A percentile compares a stretch with the other conserved stretches of the same genome.
Conservation (phyloP, 2,329 filamentous ascomycete species). For the Fusarium euwallaceae region DNA sequence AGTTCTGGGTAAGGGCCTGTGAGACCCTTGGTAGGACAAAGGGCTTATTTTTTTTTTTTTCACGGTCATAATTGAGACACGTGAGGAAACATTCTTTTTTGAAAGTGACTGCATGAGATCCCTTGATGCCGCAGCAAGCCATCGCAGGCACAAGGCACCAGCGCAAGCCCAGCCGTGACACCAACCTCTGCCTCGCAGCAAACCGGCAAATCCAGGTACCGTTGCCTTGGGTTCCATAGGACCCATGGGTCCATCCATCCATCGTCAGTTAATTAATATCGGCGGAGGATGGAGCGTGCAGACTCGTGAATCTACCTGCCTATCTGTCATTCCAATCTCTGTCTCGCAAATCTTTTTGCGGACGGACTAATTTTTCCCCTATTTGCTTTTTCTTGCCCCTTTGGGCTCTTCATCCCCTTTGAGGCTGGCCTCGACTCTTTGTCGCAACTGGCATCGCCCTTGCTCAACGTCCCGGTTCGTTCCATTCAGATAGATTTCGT, state of each 20-base stretch:
- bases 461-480: slow-evolving; percentile 15
- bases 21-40: slow-evolving; percentile 3
- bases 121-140: slow-evolving; percentile 25
- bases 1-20: neutral
- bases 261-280: neutral
- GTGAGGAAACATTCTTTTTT: slow-evolving; percentile 1
- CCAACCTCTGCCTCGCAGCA: slow-evolving; percentile 19
- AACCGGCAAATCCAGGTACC: slow-evolving; percentile 26
- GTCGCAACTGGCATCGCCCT: slow-evolving; percentile 40
- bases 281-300: slow-evolving; percentile 13
- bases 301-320: slow-evolving; percentile 16
- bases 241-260: neutral
- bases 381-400: slow-evolving; percentile 21
- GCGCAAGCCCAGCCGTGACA: slow-evolving; percentile 8
- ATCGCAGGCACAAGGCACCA: slow-evolving; percentile 29
- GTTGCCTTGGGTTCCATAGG: slow-evolving; percentile 29
- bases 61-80: slow-evolving; percentile 29
- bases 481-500: slow-evolving; percentile 25
- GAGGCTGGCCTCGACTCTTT: slow-evolving; percentile 16
- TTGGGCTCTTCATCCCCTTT: slow-evolving; percentile 13
- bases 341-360: slow-evolving; percentile 16
- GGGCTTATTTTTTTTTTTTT: slow-evolving; percentile 20
- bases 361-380: slow-evolving; percentile 11
- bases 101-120: slow-evolving; percentile 39
- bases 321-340: slow-evolving; percentile 28